Percentiles rank a stretch among this genome's conserved stretches.
Evolutionary conservation across 352 stramenopile genomes (phyloP).

Genomic region (Pythium guiyangense): DNA sequence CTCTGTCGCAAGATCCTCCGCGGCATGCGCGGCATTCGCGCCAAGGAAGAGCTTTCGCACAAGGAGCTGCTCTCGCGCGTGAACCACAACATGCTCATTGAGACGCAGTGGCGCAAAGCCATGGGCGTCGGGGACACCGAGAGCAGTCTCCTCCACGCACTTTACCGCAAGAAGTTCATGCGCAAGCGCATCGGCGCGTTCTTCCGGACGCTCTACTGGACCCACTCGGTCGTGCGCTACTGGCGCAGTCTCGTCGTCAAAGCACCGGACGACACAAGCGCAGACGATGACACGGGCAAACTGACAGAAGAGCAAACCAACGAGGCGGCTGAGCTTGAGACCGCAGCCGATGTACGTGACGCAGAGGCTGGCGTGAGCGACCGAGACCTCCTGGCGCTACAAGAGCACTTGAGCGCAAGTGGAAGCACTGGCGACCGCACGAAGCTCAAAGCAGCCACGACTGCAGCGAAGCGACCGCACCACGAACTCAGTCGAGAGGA

Average conservation of each 20-base stretch:
- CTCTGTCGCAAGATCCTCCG: slow-evolving; percentile 46
- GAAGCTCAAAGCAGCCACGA: not conserved
- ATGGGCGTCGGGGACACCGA: slow-evolving; percentile 59
- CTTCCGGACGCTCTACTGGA: slow-evolving; percentile 25
- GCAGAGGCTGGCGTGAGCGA: not conserved
- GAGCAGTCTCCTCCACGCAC: slow-evolving; percentile 41
- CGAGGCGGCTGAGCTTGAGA: not conserved
- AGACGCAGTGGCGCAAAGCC: slow-evolving; percentile 56
- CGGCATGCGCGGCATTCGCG: slow-evolving; percentile 36
- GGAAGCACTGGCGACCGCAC: not conserved
- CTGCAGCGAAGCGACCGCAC: no score
- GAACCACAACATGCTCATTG: slow-evolving; percentile 60
- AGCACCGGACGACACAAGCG: not conserved
- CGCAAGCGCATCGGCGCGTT: slow-evolving; percentile 26
- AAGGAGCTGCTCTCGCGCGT: slow-evolving; percentile 48
- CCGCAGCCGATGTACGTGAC: not conserved
- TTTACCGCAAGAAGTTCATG: slow-evolving; percentile 65
- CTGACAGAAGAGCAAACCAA: not conserved
- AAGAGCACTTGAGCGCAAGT: no score
- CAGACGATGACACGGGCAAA: not conserved
- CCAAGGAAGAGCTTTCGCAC: slow-evolving; percentile 36
- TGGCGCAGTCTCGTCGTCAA: slow-evolving; percentile 28
- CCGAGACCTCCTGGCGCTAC: not conserved
- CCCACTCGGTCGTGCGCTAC: slow-evolving; percentile 26
- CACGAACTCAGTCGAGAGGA: slow-evolving; percentile 6